Percentiles rank a stretch among this genome's conserved stretches.
Conservation (phyloP, 2,329 filamentous ascomycete species). For the Drechslera avenae region DNA sequence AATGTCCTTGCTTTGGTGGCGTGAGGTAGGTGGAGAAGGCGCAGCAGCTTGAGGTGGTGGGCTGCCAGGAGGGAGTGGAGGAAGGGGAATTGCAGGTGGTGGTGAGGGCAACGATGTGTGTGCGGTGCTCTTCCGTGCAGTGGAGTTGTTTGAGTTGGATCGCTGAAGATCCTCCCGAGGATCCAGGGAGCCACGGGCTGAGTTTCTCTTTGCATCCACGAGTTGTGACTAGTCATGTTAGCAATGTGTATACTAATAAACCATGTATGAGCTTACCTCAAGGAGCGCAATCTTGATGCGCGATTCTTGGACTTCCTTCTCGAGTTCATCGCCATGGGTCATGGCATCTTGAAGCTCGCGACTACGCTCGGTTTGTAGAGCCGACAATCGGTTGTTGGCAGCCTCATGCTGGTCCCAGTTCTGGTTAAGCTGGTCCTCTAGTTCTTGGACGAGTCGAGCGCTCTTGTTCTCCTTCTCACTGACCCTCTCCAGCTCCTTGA, state of each 20-base stretch:
- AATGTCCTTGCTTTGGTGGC: conserved; percentile 82
- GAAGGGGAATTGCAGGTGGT: conserved; percentile 93
- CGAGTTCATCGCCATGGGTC: conserved; percentile 52
- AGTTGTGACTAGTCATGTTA: conserved; percentile 62
- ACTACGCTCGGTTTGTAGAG: conserved; percentile 57
- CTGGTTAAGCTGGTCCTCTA: conserved; percentile 93
- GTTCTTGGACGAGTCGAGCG: conserved; percentile 86
- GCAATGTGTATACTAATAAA: neutral
- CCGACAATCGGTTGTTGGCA: conserved; percentile 83
- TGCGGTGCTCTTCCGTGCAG: conserved; percentile 82
- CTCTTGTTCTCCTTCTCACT: conserved; percentile 82
- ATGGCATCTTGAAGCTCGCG: conserved; percentile 50
- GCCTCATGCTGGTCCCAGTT: conserved; percentile 93
- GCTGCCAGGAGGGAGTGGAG: conserved; percentile 72
- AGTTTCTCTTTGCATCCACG: conserved; percentile 60
- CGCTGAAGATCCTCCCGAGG: conserved; percentile 58
- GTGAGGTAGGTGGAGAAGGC: conserved; percentile 64
- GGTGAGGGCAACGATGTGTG: conserved; percentile 87
- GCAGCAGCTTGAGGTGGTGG: conserved; percentile 56
- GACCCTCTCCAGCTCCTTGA: conserved; percentile 63
- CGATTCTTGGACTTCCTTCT: conserved; percentile 75
- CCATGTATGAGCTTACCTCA: conserved; percentile 63
- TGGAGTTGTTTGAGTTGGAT: conserved; percentile 66
- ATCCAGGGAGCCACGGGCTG: conserved; percentile 52
- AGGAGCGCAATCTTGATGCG: conserved; percentile 74